These are phyloP conservation scores for Kalmanozyma brasiliensis DNA, from an alignment of 1,284 basidiomycete species.

Conservation along the genomic window DNA sequence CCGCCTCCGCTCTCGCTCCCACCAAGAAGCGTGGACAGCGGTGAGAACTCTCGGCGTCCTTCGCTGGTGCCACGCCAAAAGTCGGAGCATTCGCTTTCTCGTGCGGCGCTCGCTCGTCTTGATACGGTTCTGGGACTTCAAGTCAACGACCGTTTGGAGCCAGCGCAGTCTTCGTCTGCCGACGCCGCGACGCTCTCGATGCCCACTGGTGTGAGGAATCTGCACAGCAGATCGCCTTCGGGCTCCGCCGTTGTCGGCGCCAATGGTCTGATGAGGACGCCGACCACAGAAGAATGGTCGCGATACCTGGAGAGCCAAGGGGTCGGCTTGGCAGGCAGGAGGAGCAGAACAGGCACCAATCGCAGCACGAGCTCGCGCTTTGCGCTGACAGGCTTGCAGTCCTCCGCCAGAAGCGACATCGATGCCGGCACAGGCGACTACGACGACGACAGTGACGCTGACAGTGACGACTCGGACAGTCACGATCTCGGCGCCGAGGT, in stretches of 20 bases:
- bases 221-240: constrained; percentile 30
- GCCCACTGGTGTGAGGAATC: constrained; percentile 4
- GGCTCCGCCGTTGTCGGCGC: constrained; percentile 20
- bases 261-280: constrained; percentile 51
- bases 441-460: constrained; percentile 32
- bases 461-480: constrained; percentile 47
- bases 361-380: constrained; percentile 37
- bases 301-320: constrained; percentile 59
- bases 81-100: constrained; percentile 31
- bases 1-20: constrained; percentile 18
- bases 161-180: constrained; percentile 10
- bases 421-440: constrained; percentile 15
- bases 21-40: background rate
- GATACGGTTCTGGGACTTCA: constrained; percentile 26
- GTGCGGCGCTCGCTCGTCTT: constrained; percentile 23
- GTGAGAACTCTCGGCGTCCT: constrained; percentile 5
- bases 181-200: constrained; percentile 12
- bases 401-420: constrained; percentile 13
- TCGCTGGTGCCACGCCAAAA: constrained; percentile 13
- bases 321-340: constrained; percentile 34
- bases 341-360: constrained; percentile 32
- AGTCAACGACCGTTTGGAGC: constrained; percentile 7
- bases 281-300: constrained; percentile 64
- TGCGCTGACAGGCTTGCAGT: constrained; percentile 17
- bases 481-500: constrained; percentile 42